A percentile compares a stretch with the other conserved stretches of the same genome.
These are phyloP conservation scores for Taiozyma sp. DNA, from an alignment of 1,139 yeast genomes.

Conservation along the genomic window DNA sequence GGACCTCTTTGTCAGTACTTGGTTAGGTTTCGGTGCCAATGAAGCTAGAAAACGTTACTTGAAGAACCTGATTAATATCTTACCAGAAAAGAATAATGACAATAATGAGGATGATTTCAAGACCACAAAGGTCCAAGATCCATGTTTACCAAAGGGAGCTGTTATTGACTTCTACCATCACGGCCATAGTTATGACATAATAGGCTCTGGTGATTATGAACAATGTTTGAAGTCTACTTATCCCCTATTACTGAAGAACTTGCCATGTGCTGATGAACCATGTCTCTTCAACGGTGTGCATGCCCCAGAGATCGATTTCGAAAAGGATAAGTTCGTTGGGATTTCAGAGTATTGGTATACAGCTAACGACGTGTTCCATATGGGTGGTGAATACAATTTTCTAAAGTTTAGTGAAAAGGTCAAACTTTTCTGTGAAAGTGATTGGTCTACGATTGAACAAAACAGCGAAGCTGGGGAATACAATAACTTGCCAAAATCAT, in stretches of 20 bases:
- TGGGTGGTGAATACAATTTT: constrained; percentile 73
- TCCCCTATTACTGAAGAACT: constrained; percentile 61
- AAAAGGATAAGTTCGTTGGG: constrained; percentile 69
- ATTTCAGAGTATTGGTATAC: constrained; percentile 85
- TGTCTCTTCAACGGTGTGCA: constrained; percentile 79
- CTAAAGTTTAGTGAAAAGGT: constrained; percentile 54
- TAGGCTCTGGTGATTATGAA: constrained; percentile 66
- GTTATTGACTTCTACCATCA: constrained; percentile 38
- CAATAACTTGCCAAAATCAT: constrained; percentile 31
- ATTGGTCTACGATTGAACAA: constrained; percentile 48
- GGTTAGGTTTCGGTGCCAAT: constrained; percentile 85
- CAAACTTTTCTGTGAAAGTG: constrained; percentile 57
- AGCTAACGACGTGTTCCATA: constrained; percentile 71
- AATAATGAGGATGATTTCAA: constrained; percentile 37
- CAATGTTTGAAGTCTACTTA: constrained; percentile 61
- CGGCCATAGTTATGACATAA: constrained; percentile 41
- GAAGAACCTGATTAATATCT: constrained; percentile 40
- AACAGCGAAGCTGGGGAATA: constrained; percentile 46
- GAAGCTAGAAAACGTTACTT: constrained; percentile 66
- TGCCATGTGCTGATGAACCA: constrained; percentile 71
- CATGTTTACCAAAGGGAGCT: constrained; percentile 65
- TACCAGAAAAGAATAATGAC: constrained; percentile 35
- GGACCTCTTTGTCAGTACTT: constrained; percentile 73
- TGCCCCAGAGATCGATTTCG: constrained; percentile 67
- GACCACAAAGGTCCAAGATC: constrained; percentile 44